phyloP scores from a whole-genome alignment of 1,284 basidiomycete species.

The Marasmius sp. region DNA sequence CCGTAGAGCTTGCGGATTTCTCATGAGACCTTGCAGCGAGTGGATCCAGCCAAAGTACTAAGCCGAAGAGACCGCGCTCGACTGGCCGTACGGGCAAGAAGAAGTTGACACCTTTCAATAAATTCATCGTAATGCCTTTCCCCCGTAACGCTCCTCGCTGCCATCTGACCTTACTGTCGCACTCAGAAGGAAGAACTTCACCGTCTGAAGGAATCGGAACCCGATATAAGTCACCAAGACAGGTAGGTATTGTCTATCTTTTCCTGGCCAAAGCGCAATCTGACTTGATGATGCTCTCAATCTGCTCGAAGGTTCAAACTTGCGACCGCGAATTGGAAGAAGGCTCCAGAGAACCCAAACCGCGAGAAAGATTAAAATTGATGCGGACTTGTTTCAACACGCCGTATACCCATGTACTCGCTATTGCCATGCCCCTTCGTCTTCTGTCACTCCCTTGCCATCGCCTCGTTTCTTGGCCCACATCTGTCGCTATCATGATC shows the following conservation, averaged over 20 bases:
- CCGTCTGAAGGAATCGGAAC: constrained; percentile 69
- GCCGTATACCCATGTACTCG: not conserved
- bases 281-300: not conserved
- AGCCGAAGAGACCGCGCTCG: constrained; percentile 4
- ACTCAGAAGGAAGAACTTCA: constrained; percentile 63
- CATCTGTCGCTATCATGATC: not conserved
- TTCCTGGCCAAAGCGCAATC: constrained; percentile 3
- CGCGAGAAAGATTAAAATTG: constrained; percentile 5
- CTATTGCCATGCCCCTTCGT: not conserved
- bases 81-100: constrained; percentile 35
- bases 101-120: constrained; percentile 69
- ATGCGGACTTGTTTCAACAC: not conserved
- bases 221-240: constrained; percentile 68
- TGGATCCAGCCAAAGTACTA: not conserved
- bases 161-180: not conserved
- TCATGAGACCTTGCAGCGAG: not conserved
- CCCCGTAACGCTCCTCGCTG: not conserved
- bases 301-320: constrained; percentile 58
- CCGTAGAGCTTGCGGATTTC: not conserved
- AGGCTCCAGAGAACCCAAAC: constrained; percentile 66
- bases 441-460: not conserved
- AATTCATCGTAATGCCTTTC: constrained; percentile 59
- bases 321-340: constrained; percentile 77
- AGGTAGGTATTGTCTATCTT: constrained; percentile 41
- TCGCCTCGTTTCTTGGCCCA: not conserved